Evolutionary conservation across 2,329 filamentous ascomycete species (phyloP).

Genomic region (Chalaropsis ovoidea): DNA sequence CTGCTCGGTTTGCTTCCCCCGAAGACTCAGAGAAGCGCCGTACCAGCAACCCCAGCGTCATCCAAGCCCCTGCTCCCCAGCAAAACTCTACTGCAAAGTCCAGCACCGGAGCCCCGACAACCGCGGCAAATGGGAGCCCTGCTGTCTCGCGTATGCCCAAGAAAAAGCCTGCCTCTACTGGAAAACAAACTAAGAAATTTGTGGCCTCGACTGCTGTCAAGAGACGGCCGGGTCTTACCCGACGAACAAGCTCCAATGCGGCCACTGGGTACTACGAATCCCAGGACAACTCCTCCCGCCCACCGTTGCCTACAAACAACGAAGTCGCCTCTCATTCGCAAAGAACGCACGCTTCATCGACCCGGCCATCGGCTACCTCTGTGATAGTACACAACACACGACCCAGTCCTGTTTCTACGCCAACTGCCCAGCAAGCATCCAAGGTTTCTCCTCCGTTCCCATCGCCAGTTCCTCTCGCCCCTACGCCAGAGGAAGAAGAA

Average conservation of each 20-base stretch:
- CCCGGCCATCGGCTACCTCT: background rate
- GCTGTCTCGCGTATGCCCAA: slow-evolving; percentile 30
- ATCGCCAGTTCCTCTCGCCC: slow-evolving; percentile 12
- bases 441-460: slow-evolving; percentile 4
- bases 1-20: slow-evolving; percentile 50
- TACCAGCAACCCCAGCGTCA: background rate
- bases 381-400: slow-evolving; percentile 19
- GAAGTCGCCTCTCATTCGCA: background rate
- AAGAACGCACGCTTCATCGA: background rate
- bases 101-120: background rate
- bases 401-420: background rate
- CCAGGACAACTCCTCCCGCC: slow-evolving; percentile 28
- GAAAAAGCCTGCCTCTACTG: slow-evolving; percentile 35
- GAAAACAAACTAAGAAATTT: slow-evolving; percentile 32
- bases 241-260: slow-evolving; percentile 29
- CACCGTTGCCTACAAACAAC: background rate
- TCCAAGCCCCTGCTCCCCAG: background rate
- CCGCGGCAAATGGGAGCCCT: background rate
- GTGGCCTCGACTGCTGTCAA: slow-evolving; percentile 29
- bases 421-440: background rate
- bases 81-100: background rate
- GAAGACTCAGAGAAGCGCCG: slow-evolving; percentile 34
- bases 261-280: slow-evolving; percentile 29
- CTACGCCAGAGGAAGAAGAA: slow-evolving; percentile 20
- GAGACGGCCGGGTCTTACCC: slow-evolving; percentile 23